Evolutionary conservation across 2,329 filamentous ascomycete genomes (phyloP).

Genomic region (Arthrinium puccinioides): DNA sequence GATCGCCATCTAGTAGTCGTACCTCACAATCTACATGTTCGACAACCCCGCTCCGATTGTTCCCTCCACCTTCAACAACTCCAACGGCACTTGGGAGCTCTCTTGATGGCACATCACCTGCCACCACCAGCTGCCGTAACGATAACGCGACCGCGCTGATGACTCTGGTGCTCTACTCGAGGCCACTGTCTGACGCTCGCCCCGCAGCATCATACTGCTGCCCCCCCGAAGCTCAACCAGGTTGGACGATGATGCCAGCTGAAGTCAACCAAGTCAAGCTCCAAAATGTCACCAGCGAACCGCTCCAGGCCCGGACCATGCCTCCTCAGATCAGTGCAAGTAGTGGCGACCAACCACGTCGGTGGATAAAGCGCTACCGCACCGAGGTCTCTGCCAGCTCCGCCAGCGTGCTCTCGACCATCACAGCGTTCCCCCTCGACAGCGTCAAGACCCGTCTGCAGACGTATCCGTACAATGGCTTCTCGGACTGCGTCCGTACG

Average conservation of each 20-base stretch:
- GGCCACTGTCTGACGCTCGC: conserved; percentile 39
- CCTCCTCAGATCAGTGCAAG: conserved; percentile 23
- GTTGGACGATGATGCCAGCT: conserved; percentile 28
- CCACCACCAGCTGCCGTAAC: conserved; percentile 1
- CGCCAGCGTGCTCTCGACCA: conserved; percentile 71
- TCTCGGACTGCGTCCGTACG: conserved; percentile 64
- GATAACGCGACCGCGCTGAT: conserved; percentile 54
- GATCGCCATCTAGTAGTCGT: too few relatives aligned
- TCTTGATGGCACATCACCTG: conserved; percentile 3
- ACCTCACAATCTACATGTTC: too few relatives aligned
- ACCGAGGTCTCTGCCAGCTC: conserved; percentile 74
- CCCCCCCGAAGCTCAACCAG: conserved; percentile 13
- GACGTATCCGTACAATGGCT: conserved; percentile 72
- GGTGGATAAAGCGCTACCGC: conserved; percentile 67
- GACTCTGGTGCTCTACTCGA: conserved; percentile 43
- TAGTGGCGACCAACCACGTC: conserved; percentile 24
- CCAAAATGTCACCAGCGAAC: conserved; percentile 36
- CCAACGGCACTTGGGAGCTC: too few relatives aligned
- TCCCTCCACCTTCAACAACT: not conserved
- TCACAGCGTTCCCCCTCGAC: conserved; percentile 78
- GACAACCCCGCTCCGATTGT: conserved; percentile 1
- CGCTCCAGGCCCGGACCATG: conserved; percentile 34
- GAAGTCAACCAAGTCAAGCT: conserved; percentile 29
- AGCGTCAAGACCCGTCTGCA: conserved; percentile 89
- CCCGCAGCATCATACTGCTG: conserved; percentile 32